Evolutionary conservation across 345 rosid species (phyloP).

Genomic region (Diplotaxis tenuifolia): DNA sequence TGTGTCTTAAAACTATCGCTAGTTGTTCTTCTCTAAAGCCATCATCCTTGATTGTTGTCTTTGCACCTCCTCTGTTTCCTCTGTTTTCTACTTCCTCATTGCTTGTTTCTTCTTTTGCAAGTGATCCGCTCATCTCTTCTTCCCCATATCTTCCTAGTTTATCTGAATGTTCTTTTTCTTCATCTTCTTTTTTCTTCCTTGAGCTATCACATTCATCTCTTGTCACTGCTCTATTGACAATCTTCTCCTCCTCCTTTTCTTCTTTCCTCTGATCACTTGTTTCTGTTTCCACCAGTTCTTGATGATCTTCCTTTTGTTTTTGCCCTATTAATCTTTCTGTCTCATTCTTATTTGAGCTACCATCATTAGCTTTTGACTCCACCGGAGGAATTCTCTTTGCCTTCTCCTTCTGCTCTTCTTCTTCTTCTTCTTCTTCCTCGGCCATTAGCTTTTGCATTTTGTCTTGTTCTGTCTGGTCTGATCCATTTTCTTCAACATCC

Average conservation of each 20-base stretch:
- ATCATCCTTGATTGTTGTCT: constrained; percentile 2
- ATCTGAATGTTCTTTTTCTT: background rate
- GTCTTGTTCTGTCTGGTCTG: background rate
- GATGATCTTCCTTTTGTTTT: background rate
- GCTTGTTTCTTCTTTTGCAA: constrained; percentile 6
- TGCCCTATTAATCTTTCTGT: background rate
- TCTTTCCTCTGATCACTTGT: constrained; percentile 5
- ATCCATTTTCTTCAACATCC: constrained; percentile 2
- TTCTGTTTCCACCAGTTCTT: constrained; percentile 2
- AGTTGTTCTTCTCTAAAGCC: too few relatives aligned
- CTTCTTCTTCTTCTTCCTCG: background rate
- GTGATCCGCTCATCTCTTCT: background rate
- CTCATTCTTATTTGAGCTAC: background rate
- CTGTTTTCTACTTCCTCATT: background rate
- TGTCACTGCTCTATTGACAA: background rate
- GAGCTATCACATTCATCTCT: background rate
- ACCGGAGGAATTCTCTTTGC: background rate
- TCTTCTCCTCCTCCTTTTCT: background rate
- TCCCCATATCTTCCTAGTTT: too few relatives aligned
- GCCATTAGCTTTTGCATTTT: background rate
- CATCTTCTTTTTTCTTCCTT: background rate
- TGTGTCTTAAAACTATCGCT: too few relatives aligned
- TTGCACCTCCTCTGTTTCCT: constrained; percentile 7
- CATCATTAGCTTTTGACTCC: constrained; percentile 10
- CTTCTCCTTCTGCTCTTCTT: background rate